Evolutionary conservation across 2,329 filamentous ascomycete species (phyloP), one percentile per base, ranked within the genome.

Genomic region (Graphium sp.): DNA sequence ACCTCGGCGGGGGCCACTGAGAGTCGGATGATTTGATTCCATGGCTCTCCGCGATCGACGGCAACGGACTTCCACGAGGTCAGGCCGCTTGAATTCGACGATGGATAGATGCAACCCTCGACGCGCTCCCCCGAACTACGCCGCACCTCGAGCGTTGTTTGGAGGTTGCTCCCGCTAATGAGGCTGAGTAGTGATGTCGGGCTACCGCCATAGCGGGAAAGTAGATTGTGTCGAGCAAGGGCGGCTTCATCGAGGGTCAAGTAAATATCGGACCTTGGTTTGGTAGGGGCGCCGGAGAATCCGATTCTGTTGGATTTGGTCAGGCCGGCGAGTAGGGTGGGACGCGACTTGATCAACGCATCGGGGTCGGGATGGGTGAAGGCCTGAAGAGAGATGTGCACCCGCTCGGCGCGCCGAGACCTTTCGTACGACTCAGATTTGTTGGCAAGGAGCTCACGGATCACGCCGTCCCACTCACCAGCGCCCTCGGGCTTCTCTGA

Each of bases 231-330:
- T 32, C 74, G 73, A 12, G 77, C 74, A 15, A 98, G 58, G n/a
- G 74, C 62, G 0, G 83, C 80, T 37, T 83, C 74, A 33, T 74
- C 72, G 26, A 98, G 52, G 0, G 84, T 94, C 24, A 98, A 52
- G 46, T 98, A 98, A 28, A 98, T 95, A 48, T 98, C 91, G 8
- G 84, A 94, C 41, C 91, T 66, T 11, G 79, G 65, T 46, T 83
- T 85, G 0, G 78, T 84, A 0, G 89, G 87, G 2, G 85, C 85
- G 9, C 85, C 85, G 4, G 87, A 82, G 47, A 98, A 95, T 2
- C 85, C 89, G 49, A 95, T 85, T 47, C 89, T 89, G 41, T 65
- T 77, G 1, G 85, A 92, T 48, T 78, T 78, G 32, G 65, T 64
- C 34, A 95, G 69, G 29, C 78, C 75, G 28, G 91, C 77, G 10